Evolutionary conservation across 2,329 filamentous ascomycete genomes (phyloP), one percentile per base, ranked within the genome.

Genomic region (Bipolaris zeicola): DNA sequence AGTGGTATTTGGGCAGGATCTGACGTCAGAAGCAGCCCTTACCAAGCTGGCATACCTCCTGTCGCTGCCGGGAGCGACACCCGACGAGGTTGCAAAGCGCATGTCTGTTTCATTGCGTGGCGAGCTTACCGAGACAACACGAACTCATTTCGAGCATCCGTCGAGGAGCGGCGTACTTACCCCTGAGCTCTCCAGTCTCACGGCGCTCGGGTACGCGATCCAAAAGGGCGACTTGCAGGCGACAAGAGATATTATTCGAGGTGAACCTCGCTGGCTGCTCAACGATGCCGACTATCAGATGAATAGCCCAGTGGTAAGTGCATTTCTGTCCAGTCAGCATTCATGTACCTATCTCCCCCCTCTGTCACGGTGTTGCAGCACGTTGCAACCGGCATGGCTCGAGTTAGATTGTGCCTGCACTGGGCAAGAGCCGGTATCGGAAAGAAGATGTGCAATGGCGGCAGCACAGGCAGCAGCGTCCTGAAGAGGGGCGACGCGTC

Each of bases 1-100:
- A 33, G 91, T 97, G 46, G 91, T 96, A 31, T 93, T 95, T 63
- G 93, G 93, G 5, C 86, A 93, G 64, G 92, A 96, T 70, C 83
- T 96, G 77, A 97, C 93, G 0, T 90, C 90, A 20, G 93, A 97
- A 78, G 93, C 91, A 2, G 93, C 93, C 5, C 84, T 96, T 64
- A 95, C 93, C 18, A 97, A 97, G 76, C 83, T 97, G 26, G 91
- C 91, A 1, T 96, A 96, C 74, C 84, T 96, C 3, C 83, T 96
- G 16, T 89, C 90, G 4, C 76, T 86, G 4, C 87, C 89, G 1
- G 82, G 81, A 31, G 80, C 89, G n/a, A 82, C 84, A 0, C 81
- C 85, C 6, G 80, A 83, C 50, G 87, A 91, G 20, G 87, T 96
- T 26, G 83, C 87, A 3, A 81, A 80, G 59, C 82, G 83, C 59